These are phyloP conservation scores for Echites panduratus DNA, from an alignment of 257 asterid genomes.

Conservation along the genomic window DNA sequence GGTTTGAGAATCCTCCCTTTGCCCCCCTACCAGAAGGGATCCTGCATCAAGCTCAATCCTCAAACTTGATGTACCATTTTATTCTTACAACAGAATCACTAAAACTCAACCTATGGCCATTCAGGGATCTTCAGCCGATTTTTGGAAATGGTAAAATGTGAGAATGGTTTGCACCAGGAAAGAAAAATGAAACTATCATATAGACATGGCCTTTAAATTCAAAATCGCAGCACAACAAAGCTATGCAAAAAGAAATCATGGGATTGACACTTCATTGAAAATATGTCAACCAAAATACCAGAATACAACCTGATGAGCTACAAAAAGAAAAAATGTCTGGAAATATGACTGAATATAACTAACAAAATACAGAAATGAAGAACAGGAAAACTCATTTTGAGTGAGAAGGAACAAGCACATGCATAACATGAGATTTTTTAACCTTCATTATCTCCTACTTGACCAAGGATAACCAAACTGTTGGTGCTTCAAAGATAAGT, in stretches of 20 bases:
- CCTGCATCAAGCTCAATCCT: background rate
- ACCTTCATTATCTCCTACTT: background rate
- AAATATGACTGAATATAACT: background rate
- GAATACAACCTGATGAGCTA: background rate
- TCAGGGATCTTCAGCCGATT: background rate
- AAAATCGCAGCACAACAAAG: too few species aligned
- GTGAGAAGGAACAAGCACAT: background rate
- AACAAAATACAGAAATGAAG: background rate
- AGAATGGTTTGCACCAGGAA: background rate
- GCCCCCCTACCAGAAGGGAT: background rate
- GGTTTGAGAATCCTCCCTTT: background rate
- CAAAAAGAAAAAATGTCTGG: background rate
- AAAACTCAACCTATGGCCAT: background rate
- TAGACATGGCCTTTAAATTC: background rate
- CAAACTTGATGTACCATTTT: background rate
- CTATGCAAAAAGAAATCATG: background rate
- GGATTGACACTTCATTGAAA: background rate
- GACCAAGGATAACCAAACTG: background rate
- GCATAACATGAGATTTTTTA: background rate
- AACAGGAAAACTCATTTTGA: background rate
- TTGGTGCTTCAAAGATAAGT: background rate
- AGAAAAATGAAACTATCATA: background rate
- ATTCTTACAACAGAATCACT: background rate
- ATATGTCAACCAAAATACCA: background rate
- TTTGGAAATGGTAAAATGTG: background rate